Conservation (phyloP, 192 early-diverging fungal species). For the Coemansia sp. region DNA sequence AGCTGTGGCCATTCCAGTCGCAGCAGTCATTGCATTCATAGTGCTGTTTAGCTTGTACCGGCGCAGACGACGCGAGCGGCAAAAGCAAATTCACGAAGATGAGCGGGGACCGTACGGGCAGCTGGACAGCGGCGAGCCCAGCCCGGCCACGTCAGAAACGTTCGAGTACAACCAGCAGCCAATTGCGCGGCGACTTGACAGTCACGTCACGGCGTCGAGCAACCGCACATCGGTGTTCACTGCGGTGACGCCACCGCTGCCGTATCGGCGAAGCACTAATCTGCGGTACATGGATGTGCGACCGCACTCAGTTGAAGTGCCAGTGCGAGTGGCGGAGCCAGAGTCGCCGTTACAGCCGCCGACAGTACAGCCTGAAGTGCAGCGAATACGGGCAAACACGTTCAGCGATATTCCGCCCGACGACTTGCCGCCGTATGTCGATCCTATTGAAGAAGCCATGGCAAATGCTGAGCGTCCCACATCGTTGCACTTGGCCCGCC, state of each 20-base stretch:
- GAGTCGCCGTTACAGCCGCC: background rate
- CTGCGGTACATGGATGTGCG: background rate
- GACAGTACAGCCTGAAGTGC: slow-evolving; percentile 10
- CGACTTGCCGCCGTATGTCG: slow-evolving; percentile 48
- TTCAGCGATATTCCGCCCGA: slow-evolving; percentile 42
- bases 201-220: background rate
- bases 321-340: background rate
- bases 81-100: background rate
- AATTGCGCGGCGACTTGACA: background rate
- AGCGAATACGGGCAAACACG: slow-evolving; percentile 28
- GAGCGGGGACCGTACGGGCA: slow-evolving; percentile 6
- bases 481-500: background rate
- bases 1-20: slow-evolving; percentile 7
- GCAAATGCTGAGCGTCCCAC: background rate
- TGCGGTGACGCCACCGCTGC: slow-evolving; percentile 5
- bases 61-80: background rate
- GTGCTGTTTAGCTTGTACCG: slow-evolving; percentile 6
- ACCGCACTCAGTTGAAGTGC: background rate
- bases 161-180: slow-evolving; percentile 8
- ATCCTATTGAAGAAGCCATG: slow-evolving; percentile 50
- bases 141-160: slow-evolving; percentile 6
- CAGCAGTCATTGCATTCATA: background rate
- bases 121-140: slow-evolving; percentile 12
- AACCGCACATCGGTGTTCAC: slow-evolving; percentile 9
- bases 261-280: background rate